phyloP scores from a whole-genome alignment of 148 eudicot species.

The Amaranthus palmeri region DNA sequence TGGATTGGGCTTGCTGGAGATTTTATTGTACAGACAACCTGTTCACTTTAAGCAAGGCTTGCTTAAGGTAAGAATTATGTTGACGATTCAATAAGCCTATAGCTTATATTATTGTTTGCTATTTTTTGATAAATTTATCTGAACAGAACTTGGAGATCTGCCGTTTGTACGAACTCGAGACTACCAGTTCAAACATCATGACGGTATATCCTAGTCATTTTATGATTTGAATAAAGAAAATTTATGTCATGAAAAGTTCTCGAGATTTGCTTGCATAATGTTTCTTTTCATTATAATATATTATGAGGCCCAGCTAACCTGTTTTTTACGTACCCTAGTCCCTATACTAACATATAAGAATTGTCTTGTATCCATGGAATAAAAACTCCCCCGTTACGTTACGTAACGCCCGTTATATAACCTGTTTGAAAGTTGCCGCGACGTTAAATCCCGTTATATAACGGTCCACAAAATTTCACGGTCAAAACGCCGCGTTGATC shows the following conservation, averaged over 20 bases:
- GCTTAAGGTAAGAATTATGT: constrained; percentile 50
- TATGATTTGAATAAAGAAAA: not conserved
- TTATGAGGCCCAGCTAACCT: not conserved
- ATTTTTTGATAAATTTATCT: constrained; percentile 20
- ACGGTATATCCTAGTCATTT: constrained; percentile 49
- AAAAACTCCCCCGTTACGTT: too few relatives aligned
- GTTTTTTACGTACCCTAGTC: not conserved
- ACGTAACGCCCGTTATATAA: too few relatives aligned
- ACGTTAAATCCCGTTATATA: too few relatives aligned
- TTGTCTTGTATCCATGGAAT: constrained; percentile 15
- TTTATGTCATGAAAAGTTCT: not conserved
- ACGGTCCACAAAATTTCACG: too few relatives aligned
- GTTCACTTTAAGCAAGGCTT: constrained; percentile 63
- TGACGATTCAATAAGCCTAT: constrained; percentile 11
- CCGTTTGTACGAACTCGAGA: constrained; percentile 77
- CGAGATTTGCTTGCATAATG: not conserved
- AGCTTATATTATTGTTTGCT: constrained; percentile 6
- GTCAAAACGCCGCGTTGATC: too few relatives aligned
- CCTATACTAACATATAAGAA: not conserved
- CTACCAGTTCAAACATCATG: constrained; percentile 65
- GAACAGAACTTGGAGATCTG: constrained; percentile 85
- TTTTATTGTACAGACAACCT: constrained; percentile 76
- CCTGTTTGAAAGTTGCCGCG: too few relatives aligned
- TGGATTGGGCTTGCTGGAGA: constrained; percentile 82
- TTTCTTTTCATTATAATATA: not conserved